Conservation (phyloP, 352 stramenopile species). For the Achlya hypogyna region DNA sequence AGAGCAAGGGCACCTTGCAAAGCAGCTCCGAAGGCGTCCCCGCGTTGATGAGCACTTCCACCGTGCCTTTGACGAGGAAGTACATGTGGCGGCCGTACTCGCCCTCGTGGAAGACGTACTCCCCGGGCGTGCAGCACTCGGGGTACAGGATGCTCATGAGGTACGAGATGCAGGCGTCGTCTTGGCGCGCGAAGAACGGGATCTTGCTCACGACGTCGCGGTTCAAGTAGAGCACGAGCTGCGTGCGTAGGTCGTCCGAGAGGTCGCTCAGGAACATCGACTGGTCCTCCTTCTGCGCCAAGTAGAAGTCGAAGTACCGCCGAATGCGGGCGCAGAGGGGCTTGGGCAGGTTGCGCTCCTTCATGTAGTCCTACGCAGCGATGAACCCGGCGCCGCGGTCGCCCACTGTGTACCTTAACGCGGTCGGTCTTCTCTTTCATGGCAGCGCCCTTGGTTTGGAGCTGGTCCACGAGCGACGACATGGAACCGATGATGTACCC, state of each 20-base stretch:
- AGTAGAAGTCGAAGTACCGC: conserved; percentile 77
- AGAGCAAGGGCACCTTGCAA: too few relatives aligned
- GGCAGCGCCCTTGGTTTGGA: conserved; percentile 43
- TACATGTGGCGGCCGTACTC: conserved; percentile 75
- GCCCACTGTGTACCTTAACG: conserved; percentile 34
- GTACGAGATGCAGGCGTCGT: conserved; percentile 73
- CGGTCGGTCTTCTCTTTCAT: conserved; percentile 56
- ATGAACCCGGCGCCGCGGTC: not conserved
- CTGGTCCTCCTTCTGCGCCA: conserved; percentile 58
- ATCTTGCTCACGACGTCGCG: conserved; percentile 79
- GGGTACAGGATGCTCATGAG: conserved; percentile 72
- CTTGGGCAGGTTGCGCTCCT: conserved; percentile 47
- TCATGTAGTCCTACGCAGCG: conserved; percentile 34
- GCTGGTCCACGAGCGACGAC: conserved; percentile 58
- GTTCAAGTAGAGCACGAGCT: conserved; percentile 69
- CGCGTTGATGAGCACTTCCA: conserved; percentile 61
- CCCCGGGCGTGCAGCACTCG: conserved; percentile 64
- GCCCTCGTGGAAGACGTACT: conserved; percentile 80
- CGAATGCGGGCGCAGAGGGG: conserved; percentile 42
- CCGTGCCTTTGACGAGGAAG: conserved; percentile 65
- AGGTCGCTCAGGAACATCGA: conserved; percentile 56
- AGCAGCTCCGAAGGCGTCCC: conserved; percentile 32
- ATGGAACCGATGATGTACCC: conserved; percentile 72
- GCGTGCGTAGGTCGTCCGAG: conserved; percentile 63
- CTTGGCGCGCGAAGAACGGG: conserved; percentile 63